Conservation (phyloP, 2,329 filamentous ascomycete species). For the Ceratocystis cacaofunesta region DNA sequence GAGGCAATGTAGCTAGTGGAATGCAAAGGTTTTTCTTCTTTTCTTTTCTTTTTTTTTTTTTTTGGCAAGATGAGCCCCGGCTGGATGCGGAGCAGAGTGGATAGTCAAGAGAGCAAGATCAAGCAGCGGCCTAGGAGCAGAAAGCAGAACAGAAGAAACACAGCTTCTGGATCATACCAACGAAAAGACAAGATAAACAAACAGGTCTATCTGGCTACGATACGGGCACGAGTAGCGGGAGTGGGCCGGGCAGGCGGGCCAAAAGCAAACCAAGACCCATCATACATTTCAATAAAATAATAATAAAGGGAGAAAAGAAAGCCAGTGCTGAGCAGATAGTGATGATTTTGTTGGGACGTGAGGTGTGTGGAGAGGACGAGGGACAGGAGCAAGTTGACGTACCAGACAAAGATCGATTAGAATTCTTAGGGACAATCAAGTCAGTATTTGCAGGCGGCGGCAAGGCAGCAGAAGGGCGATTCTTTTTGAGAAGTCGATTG, state of each 20-base stretch:
- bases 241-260: background rate
- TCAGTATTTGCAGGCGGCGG: background rate
- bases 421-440: conserved; percentile 9
- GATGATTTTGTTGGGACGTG: background rate
- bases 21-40: background rate
- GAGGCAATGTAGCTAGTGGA: background rate
- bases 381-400: background rate
- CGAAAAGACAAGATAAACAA: background rate
- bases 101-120: background rate
- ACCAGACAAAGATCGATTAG: conserved; percentile 10
- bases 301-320: background rate
- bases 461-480: conserved; percentile 11
- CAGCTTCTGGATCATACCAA: background rate
- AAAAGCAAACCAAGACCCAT: background rate
- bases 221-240: background rate
- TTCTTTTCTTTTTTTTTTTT: background rate
- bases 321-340: background rate
- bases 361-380: background rate
- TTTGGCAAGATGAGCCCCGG: background rate
- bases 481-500: conserved; percentile 16
- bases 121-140: background rate
- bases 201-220: background rate
- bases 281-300: background rate
- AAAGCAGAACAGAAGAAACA: background rate
- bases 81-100: background rate